Base-by-base conservation (phyloP, 495 filamentous ascomycete genomes). In the Aspergillus funiculosus region DNA sequence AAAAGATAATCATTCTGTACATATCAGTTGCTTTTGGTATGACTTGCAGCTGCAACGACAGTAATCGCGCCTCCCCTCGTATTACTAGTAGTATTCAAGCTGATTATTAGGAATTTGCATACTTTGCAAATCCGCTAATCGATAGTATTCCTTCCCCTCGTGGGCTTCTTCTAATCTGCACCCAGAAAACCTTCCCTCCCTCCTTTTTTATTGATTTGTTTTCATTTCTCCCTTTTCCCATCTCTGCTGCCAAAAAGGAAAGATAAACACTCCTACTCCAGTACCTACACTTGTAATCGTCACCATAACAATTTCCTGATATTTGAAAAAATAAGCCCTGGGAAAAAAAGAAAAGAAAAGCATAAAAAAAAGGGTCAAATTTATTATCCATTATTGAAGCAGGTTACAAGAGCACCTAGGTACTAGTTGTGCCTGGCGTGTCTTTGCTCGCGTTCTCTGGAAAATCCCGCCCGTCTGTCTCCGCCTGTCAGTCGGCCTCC, bases 381-480 rank as follows among this genome's bases (percentile, higher is more conserved):
- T 24, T 37, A 32, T 30, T 13, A 32, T 15, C 24, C n/a, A n/a
- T n/a, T n/a, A n/a, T n/a, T n/a, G n/a, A n/a, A n/a, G 28, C 14
- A 39, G 29, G 26, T 21, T 30, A 24, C 11, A 43, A 20, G 25
- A 15, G 17, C n/a, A 22, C 27, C 39, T 28, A 6, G 8, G 43
- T 46, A 31, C 18, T 30, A 37, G 39, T 17, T 39, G 34, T 46
- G 35, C 34, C 31, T 45, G 39, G 48, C 48, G 21, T 15, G 50
- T 48, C 43, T 48, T 40, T 50, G 44, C 45, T 52, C 48, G 52
- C 44, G 44, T 47, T 49, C 27, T 39, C 36, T 51, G 52, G 52
- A 55, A 51, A 55, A 51, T 45, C 48, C 52, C 52, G 44, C 45
- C 53, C 53, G 50, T 48, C 47, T 48, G 50, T 53, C 54, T 57